Conservation (phyloP, 2,329 filamentous ascomycete species). For the Cytospora paraplurivora region DNA sequence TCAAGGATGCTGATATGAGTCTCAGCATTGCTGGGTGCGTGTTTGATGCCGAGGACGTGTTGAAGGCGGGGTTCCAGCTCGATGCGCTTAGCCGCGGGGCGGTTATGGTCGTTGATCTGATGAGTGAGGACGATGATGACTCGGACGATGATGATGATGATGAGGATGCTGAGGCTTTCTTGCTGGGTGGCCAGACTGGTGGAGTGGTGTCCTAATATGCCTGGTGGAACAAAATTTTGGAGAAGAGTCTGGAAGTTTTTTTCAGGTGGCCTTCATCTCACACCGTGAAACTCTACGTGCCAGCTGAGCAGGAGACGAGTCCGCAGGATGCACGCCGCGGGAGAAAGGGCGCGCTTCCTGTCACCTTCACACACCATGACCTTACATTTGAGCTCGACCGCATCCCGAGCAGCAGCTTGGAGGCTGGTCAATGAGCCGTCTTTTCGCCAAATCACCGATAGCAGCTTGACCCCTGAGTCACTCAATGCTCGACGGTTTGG, state of each 20-base stretch:
- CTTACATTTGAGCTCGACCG: neutral
- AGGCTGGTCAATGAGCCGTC: too few relatives aligned
- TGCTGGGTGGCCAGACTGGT: constrained; percentile 19
- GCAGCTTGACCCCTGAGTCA: too few relatives aligned
- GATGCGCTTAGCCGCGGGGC: constrained; percentile 31
- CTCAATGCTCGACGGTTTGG: too few relatives aligned
- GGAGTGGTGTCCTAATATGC: constrained; percentile 7
- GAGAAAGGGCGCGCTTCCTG: neutral
- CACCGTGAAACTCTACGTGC: too few relatives aligned
- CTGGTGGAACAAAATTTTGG: neutral
- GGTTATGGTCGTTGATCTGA: constrained; percentile 32
- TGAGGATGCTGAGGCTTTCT: constrained; percentile 27
- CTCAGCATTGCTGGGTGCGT: constrained; percentile 33
- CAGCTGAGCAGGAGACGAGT: neutral
- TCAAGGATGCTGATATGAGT: constrained; percentile 32
- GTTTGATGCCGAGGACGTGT: constrained; percentile 28
- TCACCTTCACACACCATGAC: neutral
- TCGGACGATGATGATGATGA: constrained; percentile 23
- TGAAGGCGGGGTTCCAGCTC: constrained; percentile 33
- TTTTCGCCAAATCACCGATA: too few relatives aligned
- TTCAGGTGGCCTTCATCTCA: too few relatives aligned
- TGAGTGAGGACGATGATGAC: constrained; percentile 29
- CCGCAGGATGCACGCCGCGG: neutral
- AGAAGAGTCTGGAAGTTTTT: too few relatives aligned
- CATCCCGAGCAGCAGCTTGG: neutral